phyloP scores from a whole-genome alignment of 73 alveolate genomes.

The Tetrahymena thermophila region DNA sequence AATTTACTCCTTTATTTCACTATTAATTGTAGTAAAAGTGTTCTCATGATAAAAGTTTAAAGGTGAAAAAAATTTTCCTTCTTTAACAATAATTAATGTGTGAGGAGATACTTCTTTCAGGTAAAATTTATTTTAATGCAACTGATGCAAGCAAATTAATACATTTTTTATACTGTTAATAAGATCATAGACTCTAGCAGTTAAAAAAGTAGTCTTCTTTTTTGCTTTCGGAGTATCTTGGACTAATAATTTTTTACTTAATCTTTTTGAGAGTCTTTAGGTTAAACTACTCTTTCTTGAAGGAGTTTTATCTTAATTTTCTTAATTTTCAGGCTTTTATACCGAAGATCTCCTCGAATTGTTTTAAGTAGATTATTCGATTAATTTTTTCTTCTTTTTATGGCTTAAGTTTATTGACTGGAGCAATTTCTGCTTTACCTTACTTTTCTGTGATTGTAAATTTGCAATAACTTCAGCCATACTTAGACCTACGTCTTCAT shows the following conservation, averaged over 20 bases:
- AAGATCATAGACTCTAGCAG: background rate
- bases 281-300: background rate
- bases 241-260: background rate
- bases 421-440: background rate
- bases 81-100: background rate
- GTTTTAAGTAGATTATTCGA: background rate
- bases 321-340: background rate
- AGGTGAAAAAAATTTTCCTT: background rate
- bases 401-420: background rate
- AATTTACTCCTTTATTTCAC: background rate
- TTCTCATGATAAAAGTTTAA: background rate
- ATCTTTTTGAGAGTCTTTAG: background rate
- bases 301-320: background rate
- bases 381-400: background rate
- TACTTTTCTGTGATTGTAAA: background rate
- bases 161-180: background rate
- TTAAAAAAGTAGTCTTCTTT: background rate
- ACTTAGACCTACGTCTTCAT: background rate
- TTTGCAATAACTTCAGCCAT: background rate
- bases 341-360: background rate
- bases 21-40: background rate
- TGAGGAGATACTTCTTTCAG: background rate
- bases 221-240: background rate
- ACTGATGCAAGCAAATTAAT: background rate
- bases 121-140: background rate